phyloP scores from a whole-genome alignment of 495 filamentous ascomycete genomes.

The Platismatia glauca region DNA sequence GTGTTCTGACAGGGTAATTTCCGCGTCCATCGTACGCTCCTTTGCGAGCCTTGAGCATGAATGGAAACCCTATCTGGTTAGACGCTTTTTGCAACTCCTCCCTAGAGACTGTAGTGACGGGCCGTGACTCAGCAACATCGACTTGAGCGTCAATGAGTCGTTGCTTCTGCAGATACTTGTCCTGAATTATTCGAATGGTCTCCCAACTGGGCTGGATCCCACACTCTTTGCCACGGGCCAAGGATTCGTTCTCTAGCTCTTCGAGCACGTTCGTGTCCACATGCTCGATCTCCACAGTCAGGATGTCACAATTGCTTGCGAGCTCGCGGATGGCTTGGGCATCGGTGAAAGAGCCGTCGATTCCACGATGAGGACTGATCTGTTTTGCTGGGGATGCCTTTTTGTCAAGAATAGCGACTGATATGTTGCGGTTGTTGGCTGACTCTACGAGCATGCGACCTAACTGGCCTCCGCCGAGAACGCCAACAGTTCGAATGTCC shows the following conservation, averaged over 20 bases:
- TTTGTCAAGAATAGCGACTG: constrained; percentile 70
- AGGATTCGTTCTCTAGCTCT: constrained; percentile 47
- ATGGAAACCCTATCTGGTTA: constrained; percentile 63
- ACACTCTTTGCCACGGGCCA: constrained; percentile 35
- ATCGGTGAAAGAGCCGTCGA: constrained; percentile 81
- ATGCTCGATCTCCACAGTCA: constrained; percentile 98
- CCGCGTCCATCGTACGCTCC: constrained; percentile 92
- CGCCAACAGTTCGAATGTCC: constrained; percentile 8
- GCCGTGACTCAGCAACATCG: constrained; percentile 54
- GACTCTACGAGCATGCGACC: constrained; percentile 94
- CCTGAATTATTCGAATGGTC: constrained; percentile 87
- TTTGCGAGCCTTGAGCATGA: constrained; percentile 91
- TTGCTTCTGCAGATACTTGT: constrained; percentile 90
- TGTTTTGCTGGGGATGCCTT: constrained; percentile 82
- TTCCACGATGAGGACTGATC: constrained; percentile 66
- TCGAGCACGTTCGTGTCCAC: constrained; percentile 89
- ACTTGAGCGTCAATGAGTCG: constrained; percentile 60
- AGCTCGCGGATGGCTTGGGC: constrained; percentile 65
- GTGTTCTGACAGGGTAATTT: constrained; percentile 67
- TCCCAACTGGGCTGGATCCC: constrained; percentile 64
- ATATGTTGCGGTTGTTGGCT: constrained; percentile 76
- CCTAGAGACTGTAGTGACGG: not conserved
- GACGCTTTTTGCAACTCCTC: not conserved
- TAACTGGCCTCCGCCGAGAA: constrained; percentile 45
- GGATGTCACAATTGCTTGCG: constrained; percentile 65